phyloP scores from a whole-genome alignment of 2,329 filamentous ascomycete species.

The Dactylellina haptotyla region DNA sequence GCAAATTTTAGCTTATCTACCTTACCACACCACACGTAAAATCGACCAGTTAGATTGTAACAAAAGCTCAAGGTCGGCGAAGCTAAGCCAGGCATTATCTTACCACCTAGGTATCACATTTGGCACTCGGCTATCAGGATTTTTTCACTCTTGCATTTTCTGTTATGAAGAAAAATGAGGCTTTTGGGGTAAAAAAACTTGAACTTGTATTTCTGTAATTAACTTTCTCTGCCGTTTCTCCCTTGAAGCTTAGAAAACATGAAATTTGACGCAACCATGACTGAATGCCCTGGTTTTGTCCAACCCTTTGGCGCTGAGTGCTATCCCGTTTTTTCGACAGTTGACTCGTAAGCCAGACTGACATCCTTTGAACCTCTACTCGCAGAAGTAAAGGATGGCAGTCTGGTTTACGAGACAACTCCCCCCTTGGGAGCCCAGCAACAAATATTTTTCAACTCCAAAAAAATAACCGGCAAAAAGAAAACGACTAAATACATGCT shows the following conservation, averaged over 20 bases:
- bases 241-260: conserved; percentile 24
- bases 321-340: conserved; percentile 47
- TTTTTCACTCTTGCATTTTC: too few relatives aligned
- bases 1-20: conserved; percentile 7
- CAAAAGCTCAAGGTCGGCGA: neutral
- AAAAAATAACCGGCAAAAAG: conserved; percentile 15
- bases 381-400: conserved; percentile 54
- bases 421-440: conserved; percentile 42
- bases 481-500: conserved; percentile 37
- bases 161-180: too few relatives aligned
- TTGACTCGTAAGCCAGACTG: conserved; percentile 54
- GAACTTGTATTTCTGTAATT: too few relatives aligned
- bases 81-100: neutral
- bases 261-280: conserved; percentile 24
- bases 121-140: neutral
- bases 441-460: conserved; percentile 40
- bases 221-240: neutral
- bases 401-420: conserved; percentile 55
- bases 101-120: neutral
- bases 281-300: too few relatives aligned
- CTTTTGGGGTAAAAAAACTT: too few relatives aligned
- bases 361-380: conserved; percentile 54
- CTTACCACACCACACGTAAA: conserved; percentile 12
- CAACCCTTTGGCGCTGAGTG: conserved; percentile 20
- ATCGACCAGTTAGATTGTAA: conserved; percentile 13